A percentile compares a stretch with the other conserved stretches of the same genome.
phyloP scores from a whole-genome alignment of 1,284 basidiomycete species.

The Heterobasidion parviporum region DNA sequence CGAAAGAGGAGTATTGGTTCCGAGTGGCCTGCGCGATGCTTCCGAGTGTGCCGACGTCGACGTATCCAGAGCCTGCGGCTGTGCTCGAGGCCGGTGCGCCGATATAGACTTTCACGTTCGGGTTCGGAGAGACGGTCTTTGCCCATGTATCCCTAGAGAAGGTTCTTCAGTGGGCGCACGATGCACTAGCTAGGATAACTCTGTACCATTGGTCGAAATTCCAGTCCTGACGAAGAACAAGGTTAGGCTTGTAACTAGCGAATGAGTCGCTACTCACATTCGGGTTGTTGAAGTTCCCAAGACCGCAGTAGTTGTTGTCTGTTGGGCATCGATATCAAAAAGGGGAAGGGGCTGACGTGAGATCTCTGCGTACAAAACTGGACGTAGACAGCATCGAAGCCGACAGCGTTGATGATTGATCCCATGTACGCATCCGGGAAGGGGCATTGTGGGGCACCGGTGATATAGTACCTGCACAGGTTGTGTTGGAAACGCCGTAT shows the following conservation, averaged over 20 bases:
- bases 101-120: conserved; percentile 53
- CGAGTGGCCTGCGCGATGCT: conserved; percentile 35
- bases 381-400: conserved; percentile 57
- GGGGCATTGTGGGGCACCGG: conserved; percentile 60
- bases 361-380: conserved; percentile 36
- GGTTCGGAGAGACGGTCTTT: conserved; percentile 46
- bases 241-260: background rate
- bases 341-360: too few species aligned
- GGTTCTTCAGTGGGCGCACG: conserved; percentile 2
- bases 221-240: conserved; percentile 22
- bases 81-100: conserved; percentile 46
- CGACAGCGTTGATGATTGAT: conserved; percentile 41
- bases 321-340: background rate
- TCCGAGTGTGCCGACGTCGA: conserved; percentile 35
- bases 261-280: conserved; percentile 11
- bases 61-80: conserved; percentile 46
- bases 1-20: conserved; percentile 51
- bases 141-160: conserved; percentile 53
- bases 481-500: too few species aligned
- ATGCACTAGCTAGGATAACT: too few species aligned
- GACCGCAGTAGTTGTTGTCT: conserved; percentile 55
- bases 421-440: conserved; percentile 55
- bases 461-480: conserved; percentile 44
- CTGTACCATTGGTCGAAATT: conserved; percentile 43
- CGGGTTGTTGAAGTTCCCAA: conserved; percentile 31